These are phyloP conservation scores for Barnettozyma botsteinii DNA, from an alignment of 805 yeast species.

Conservation along the genomic window DNA sequence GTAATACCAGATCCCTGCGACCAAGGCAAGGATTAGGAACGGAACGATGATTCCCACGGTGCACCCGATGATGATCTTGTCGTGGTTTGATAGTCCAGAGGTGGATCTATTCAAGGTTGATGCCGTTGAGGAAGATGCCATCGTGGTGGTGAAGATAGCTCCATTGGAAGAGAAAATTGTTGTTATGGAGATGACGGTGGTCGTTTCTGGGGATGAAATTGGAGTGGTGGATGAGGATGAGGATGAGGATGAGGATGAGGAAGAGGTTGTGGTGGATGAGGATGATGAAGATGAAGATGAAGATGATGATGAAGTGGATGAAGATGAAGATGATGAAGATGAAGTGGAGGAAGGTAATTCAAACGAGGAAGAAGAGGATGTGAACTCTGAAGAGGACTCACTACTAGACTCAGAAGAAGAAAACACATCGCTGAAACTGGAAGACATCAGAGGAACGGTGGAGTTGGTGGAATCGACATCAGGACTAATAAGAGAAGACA, in stretches of 20 bases:
- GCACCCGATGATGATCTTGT: constrained; percentile 58
- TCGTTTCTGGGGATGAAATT: constrained; percentile 11
- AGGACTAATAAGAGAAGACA: no score
- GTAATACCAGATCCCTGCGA: constrained; percentile 10
- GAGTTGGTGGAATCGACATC: neutral
- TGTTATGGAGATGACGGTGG: constrained; percentile 26
- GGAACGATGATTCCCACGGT: constrained; percentile 72
- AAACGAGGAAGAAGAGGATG: constrained; percentile 5
- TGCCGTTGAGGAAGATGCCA: constrained; percentile 21
- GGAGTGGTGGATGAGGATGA: constrained; percentile 16
- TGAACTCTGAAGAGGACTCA: neutral
- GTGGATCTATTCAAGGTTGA: neutral
- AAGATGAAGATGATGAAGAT: constrained; percentile 10
- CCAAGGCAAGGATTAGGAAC: constrained; percentile 26
- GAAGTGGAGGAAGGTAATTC: constrained; percentile 4
- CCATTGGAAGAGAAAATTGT: constrained; percentile 29
- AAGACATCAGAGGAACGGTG: no score
- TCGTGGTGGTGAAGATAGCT: constrained; percentile 26
- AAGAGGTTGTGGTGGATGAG: no score
- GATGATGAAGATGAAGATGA: constrained; percentile 8
- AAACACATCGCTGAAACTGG: no score
- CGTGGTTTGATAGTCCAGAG: constrained; percentile 41
- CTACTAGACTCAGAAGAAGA: neutral
- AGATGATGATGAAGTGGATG: constrained; percentile 6
- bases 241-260: constrained; percentile 11